Percentiles rank a stretch among this genome's conserved stretches.
phyloP scores from a whole-genome alignment of 176 grass and related monocot genomes.

The Tillandsia leiboldiana region DNA sequence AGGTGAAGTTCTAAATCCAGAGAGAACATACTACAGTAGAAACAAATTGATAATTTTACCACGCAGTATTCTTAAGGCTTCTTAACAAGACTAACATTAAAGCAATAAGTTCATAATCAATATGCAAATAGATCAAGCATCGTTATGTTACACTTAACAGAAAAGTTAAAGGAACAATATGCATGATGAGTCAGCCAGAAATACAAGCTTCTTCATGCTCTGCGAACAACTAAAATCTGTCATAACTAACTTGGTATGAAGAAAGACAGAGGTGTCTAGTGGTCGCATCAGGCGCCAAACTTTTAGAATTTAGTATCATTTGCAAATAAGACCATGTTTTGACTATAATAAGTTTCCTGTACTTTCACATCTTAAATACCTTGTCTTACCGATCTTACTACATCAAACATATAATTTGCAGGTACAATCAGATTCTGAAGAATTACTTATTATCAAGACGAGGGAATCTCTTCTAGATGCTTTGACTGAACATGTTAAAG shows the following conservation, averaged over 20 bases:
- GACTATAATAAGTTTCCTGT: too few relatives aligned
- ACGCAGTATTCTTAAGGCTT: not conserved
- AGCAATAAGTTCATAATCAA: not conserved
- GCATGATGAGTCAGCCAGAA: not conserved
- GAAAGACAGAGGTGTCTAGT: not conserved
- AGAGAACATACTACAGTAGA: too few relatives aligned
- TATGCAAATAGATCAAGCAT: not conserved
- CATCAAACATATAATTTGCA: conserved; percentile 15
- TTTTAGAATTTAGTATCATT: too few relatives aligned
- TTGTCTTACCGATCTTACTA: not conserved
- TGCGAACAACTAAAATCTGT: not conserved
- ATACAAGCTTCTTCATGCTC: not conserved
- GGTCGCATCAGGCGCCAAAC: too few relatives aligned
- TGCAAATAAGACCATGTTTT: too few relatives aligned
- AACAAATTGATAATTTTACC: not conserved
- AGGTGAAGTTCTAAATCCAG: conserved; percentile 30
- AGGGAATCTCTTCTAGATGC: conserved; percentile 76
- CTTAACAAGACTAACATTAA: not conserved
- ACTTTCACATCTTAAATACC: not conserved
- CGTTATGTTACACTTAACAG: not conserved
- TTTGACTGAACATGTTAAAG: conserved; percentile 75
- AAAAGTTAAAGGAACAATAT: not conserved
- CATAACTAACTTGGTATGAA: not conserved
- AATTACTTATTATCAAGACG: conserved; percentile 87
- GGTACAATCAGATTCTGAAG: conserved; percentile 81